Percentiles rank a stretch among this genome's conserved stretches.
Evolutionary conservation across 129 eudicot species (phyloP).

Genomic region (Lonicera japonica): DNA sequence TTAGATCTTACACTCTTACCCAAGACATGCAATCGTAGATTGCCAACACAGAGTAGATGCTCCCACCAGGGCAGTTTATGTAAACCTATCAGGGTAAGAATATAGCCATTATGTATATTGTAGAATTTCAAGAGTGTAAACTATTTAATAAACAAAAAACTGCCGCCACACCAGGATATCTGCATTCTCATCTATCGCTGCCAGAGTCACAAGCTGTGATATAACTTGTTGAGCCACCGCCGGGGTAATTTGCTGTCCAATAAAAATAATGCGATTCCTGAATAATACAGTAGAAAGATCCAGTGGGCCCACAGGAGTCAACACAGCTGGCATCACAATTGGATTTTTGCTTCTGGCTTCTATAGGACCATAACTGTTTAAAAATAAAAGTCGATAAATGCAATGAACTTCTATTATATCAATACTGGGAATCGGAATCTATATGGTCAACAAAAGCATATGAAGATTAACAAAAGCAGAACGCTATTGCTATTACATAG

Average conservation of each 20-base stretch:
- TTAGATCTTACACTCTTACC: slow-evolving; percentile 46
- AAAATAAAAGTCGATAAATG: neutral
- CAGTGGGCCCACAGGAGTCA: slow-evolving; percentile 92
- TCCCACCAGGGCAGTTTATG: slow-evolving; percentile 91
- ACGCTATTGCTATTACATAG: neutral
- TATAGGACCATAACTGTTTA: slow-evolving; percentile 57
- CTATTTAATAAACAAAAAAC: neutral
- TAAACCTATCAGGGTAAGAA: slow-evolving; percentile 44
- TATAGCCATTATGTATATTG: neutral
- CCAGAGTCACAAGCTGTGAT: slow-evolving; percentile 93
- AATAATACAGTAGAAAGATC: slow-evolving; percentile 86
- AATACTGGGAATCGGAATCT: neutral
- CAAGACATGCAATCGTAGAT: slow-evolving; percentile 99
- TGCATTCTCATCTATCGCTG: slow-evolving; percentile 83
- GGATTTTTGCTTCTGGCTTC: slow-evolving; percentile 65
- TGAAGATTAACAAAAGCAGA: neutral
- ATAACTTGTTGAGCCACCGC: slow-evolving; percentile 88
- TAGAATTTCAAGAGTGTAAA: slow-evolving; percentile 6
- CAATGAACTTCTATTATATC: neutral
- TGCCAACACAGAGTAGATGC: slow-evolving; percentile 84
- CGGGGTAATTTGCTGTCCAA: slow-evolving; percentile 69
- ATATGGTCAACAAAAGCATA: neutral
- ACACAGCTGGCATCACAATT: slow-evolving; percentile 79
- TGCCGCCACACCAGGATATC: slow-evolving; percentile 60
- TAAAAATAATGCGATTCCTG: slow-evolving; percentile 81